Evolutionary conservation across 2,329 filamentous ascomycete genomes (phyloP).

Genomic region (Eutypa lata): DNA sequence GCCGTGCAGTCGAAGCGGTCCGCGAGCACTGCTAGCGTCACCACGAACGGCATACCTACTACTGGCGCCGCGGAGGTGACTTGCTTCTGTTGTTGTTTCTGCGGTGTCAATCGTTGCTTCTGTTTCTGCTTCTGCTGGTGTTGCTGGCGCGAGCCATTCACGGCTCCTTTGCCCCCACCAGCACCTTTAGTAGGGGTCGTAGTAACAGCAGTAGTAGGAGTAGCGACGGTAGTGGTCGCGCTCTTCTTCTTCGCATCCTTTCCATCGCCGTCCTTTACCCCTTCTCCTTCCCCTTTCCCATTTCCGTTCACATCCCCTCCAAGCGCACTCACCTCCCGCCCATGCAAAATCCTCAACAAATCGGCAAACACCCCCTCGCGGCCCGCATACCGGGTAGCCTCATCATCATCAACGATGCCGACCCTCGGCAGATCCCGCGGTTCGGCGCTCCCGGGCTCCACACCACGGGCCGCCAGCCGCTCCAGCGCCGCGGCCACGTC

Average conservation of each 20-base stretch:
- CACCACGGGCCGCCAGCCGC: slow-evolving; percentile 47
- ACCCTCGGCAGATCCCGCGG: slow-evolving; percentile 58
- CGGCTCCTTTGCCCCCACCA: not conserved
- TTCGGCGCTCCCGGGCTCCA: slow-evolving; percentile 29
- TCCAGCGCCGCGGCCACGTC: slow-evolving; percentile 50
- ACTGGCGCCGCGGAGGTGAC: slow-evolving; percentile 20
- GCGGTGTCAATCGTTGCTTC: not conserved
- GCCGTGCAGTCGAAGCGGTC: slow-evolving; percentile 69
- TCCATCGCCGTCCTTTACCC: not conserved
- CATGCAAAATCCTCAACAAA: slow-evolving; percentile 65
- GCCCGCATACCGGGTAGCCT: slow-evolving; percentile 58
- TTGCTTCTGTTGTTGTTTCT: not conserved
- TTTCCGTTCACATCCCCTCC: too few relatives aligned
- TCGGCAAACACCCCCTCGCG: slow-evolving; percentile 64
- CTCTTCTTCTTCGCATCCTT: not conserved
- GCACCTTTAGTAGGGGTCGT: too few relatives aligned
- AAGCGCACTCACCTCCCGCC: slow-evolving; percentile 35
- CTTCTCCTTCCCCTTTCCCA: too few relatives aligned
- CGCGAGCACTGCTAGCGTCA: slow-evolving; percentile 66
- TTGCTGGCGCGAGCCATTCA: not conserved
- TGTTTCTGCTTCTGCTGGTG: not conserved
- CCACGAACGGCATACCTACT: slow-evolving; percentile 58
- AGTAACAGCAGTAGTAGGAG: too few relatives aligned
- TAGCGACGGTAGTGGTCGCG: not conserved
- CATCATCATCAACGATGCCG: slow-evolving; percentile 64